These are phyloP conservation scores for Saccharum spontaneum DNA, from an alignment of 176 grass and related monocot species.

Conservation along the genomic window DNA sequence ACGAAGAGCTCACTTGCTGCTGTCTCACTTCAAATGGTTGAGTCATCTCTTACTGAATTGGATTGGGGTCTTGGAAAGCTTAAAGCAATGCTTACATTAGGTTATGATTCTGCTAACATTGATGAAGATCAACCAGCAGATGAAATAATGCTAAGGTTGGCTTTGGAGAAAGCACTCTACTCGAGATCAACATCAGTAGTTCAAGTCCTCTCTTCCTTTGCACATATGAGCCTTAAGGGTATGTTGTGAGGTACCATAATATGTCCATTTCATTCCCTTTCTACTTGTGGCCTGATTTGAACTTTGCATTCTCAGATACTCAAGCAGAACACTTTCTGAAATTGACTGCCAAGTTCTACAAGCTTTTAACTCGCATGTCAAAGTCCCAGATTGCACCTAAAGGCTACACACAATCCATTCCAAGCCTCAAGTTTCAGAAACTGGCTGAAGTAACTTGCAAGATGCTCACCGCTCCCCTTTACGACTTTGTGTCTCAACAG, in stretches of 20 bases:
- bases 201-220: conserved; percentile 63
- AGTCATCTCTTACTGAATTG: conserved; percentile 76
- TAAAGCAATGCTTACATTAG: conserved; percentile 53
- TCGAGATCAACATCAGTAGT: conserved; percentile 67
- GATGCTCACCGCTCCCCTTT: conserved; percentile 72
- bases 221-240: conserved; percentile 78
- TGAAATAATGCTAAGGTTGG: conserved; percentile 45
- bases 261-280: not conserved
- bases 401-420: conserved; percentile 58
- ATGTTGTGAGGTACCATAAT: conserved; percentile 20
- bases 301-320: conserved; percentile 56
- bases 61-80: conserved; percentile 66
- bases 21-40: conserved; percentile 60
- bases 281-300: conserved; percentile 26
- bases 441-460: conserved; percentile 82
- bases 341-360: conserved; percentile 78
- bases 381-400: conserved; percentile 83
- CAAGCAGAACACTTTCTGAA: conserved; percentile 82
- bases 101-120: conserved; percentile 39
- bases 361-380: conserved; percentile 65
- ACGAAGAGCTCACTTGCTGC: conserved; percentile 61
- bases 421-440: conserved; percentile 73
- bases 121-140: conserved; percentile 46
- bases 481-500: conserved; percentile 65
- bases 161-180: conserved; percentile 81